These are phyloP conservation scores for Boletus huronensis DNA, from an alignment of 768 basidiomycete genomes.

Conservation along the genomic window DNA sequence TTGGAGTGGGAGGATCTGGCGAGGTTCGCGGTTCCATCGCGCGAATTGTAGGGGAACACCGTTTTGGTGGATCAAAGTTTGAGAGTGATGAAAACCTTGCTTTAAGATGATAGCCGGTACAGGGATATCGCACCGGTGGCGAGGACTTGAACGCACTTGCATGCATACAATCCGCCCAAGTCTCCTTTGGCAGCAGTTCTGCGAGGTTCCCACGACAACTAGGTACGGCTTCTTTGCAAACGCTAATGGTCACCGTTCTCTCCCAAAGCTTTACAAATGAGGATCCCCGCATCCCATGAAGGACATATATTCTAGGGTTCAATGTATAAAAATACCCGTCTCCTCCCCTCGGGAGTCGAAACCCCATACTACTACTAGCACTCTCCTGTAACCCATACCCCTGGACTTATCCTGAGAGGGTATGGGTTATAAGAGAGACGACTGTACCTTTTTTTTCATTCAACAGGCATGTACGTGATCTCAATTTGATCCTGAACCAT, in stretches of 20 bases:
- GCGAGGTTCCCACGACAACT: not conserved
- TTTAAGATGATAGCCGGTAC: not conserved
- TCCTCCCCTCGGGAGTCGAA: no score
- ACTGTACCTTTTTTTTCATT: no score
- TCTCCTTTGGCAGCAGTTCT: not conserved
- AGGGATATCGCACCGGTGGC: constrained; percentile 3
- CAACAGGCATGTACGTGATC: no score
- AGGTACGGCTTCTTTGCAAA: not conserved
- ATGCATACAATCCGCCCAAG: not conserved
- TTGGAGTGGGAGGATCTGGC: not conserved
- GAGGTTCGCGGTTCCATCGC: constrained; percentile 2
- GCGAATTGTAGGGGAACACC: not conserved
- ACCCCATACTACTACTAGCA: no score
- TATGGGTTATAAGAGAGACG: no score
- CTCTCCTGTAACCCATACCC: no score
- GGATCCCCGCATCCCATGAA: not conserved
- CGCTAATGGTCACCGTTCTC: no score
- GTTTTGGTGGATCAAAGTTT: not conserved
- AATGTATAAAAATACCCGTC: not conserved
- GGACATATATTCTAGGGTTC: not conserved
- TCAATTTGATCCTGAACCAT: no score
- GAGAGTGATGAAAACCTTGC: not conserved
- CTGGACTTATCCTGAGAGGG: no score
- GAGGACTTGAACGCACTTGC: constrained; percentile 1
- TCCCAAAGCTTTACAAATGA: not conserved